These are phyloP conservation scores for Emiliania huxleyi DNA, from an alignment of 78 protist species.

Conservation along the genomic window DNA sequence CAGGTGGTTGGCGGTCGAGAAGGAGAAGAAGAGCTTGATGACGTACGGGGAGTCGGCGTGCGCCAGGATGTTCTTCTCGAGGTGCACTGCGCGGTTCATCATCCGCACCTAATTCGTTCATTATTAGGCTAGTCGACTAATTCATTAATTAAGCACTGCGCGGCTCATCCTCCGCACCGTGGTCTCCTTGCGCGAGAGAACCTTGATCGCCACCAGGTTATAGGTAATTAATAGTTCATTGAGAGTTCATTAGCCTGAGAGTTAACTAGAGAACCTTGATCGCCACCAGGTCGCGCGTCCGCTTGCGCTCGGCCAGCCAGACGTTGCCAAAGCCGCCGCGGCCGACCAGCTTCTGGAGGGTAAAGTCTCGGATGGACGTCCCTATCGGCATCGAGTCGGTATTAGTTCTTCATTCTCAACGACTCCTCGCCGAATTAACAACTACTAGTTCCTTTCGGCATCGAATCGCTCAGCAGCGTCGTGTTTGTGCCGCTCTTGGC, in stretches of 20 bases:
- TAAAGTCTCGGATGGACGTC: not conserved
- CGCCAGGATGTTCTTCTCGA: slow-evolving; percentile 60
- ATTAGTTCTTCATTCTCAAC: no score
- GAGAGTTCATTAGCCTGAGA: no score
- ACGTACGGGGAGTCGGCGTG: slow-evolving; percentile 58
- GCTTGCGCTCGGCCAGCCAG: not conserved
- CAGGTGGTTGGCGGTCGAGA: slow-evolving; percentile 42
- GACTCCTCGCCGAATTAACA: no score
- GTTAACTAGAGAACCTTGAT: slow-evolving; percentile 8
- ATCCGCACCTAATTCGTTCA: no score
- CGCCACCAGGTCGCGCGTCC: not conserved
- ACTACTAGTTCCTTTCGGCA: no score
- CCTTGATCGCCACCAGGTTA: no score
- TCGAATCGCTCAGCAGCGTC: not conserved
- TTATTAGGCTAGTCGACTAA: no score
- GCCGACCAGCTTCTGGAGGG: not conserved
- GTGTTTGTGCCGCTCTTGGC: not conserved
- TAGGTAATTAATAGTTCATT: no score
- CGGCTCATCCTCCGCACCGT: no score
- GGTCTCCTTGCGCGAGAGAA: no score
- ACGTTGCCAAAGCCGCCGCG: not conserved
- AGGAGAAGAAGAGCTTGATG: slow-evolving; percentile 59
- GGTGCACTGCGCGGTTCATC: not conserved
- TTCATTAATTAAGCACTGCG: no score
- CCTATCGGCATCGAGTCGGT: not conserved